Evolutionary conservation across 305 asterid species (phyloP), one percentile per base, ranked within the genome.

Genomic region (Rubia occidens): DNA sequence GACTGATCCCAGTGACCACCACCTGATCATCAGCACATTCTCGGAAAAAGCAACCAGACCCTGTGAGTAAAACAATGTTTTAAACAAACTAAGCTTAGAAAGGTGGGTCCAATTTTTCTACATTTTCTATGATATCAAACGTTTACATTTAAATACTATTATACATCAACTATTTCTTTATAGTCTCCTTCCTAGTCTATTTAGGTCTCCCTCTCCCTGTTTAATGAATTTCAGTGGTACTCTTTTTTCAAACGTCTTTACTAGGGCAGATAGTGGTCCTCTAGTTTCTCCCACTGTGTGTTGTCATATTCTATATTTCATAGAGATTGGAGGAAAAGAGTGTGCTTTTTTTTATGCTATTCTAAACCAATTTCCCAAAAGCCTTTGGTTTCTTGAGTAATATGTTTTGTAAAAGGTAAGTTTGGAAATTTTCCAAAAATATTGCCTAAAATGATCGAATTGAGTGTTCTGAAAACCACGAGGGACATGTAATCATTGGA

Each of bases 1-100:
- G 72, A 83, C 90, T 67, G 93, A 86, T 75, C 87, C 97, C 75
- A 89, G 75, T 39, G 99, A 91, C 99, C 99, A 94, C 99, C 99
- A 91, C 82, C 96, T 85, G 68, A 94, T 87, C 94, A 91, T 79
- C 88, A 91, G 73, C 43, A 95, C 99, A 60, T 84, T 83, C 85
- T 94, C 99, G 26, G 99, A 91, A 80, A 94, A 94, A 70, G 96
- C 96, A 77, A 91, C 87, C 70, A 91, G 69, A 40, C 99, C 99
- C 99, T 94, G 89, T 76, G 76, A 49, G 63, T 70, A 68, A 65
- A 69, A 72, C 45, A 56, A 60, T 66, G 66, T 63, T 53, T 35
- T 35, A 39, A 8, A 63, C 4, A 39, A 62, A 62, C 42, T 14
- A 35, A 51, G 56, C 56, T 51, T 10, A 26, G 43, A 4, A 10